These are phyloP conservation scores for Avena sativa DNA, from an alignment of 176 grass and related monocot genomes.

Conservation along the genomic window DNA sequence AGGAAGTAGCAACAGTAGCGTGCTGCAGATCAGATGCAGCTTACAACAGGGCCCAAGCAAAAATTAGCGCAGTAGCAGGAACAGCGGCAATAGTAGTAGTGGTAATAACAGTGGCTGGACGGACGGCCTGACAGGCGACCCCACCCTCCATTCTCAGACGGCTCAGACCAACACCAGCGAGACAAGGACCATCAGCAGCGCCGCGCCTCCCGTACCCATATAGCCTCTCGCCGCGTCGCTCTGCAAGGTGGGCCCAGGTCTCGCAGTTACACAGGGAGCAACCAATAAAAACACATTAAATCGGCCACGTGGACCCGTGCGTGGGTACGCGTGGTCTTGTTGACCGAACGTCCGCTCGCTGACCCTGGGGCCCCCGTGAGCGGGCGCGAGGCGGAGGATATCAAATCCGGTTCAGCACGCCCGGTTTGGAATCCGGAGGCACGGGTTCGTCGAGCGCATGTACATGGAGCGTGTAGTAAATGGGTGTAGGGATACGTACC, in stretches of 20 bases:
- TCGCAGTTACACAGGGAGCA: neutral
- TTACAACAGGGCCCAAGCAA: slow-evolving; percentile 18
- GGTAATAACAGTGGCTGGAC: neutral
- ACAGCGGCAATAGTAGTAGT: neutral
- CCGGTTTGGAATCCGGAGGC: slow-evolving; percentile 13
- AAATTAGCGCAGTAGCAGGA: neutral
- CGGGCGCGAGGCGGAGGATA: neutral
- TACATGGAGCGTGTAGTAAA: neutral
- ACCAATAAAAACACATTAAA: neutral
- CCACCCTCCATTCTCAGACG: neutral
- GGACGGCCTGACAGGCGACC: slow-evolving; percentile 13
- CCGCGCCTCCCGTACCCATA: neutral
- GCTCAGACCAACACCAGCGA: slow-evolving; percentile 27
- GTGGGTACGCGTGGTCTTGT: neutral
- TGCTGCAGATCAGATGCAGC: neutral
- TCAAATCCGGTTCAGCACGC: slow-evolving; percentile 26
- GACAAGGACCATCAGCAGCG: slow-evolving; percentile 17
- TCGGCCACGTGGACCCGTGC: neutral
- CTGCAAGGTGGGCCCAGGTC: slow-evolving; percentile 16
- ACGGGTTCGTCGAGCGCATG: neutral
- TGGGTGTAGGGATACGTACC: slow-evolving; percentile 43
- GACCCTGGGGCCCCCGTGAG: neutral
- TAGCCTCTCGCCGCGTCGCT: slow-evolving; percentile 26
- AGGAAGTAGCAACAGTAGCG: neutral
- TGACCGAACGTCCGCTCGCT: slow-evolving; percentile 1